Conservation (phyloP, 2,329 filamentous ascomycete genomes). For the Hysterium pulicare region DNA sequence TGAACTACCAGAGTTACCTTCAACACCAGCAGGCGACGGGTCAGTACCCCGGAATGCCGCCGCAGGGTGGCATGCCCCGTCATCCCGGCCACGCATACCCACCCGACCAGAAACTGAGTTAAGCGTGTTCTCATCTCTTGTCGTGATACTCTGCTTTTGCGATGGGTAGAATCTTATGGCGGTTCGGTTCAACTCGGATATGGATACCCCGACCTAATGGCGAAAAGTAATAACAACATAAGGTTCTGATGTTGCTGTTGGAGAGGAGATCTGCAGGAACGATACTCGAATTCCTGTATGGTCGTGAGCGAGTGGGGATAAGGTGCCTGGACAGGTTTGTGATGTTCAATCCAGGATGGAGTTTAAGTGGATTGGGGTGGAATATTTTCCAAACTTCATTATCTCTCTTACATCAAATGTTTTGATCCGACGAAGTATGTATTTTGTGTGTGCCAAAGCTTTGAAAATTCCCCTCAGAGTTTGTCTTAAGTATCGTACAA, state of each 20-base stretch:
- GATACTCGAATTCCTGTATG: too few species aligned
- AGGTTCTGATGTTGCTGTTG: background rate
- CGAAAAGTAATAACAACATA: conserved; percentile 29
- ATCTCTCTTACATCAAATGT: conserved; percentile 1
- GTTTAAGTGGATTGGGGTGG: background rate
- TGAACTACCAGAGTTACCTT: conserved; percentile 83
- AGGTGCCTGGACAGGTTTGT: background rate
- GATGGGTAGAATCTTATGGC: conserved; percentile 23
- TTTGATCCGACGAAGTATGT: conserved; percentile 2
- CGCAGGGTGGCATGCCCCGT: conserved; percentile 68
- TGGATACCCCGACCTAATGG: conserved; percentile 39
- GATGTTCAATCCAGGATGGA: background rate
- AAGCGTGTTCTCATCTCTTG: conserved; percentile 22
- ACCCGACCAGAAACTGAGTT: conserved; percentile 50
- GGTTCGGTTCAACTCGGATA: conserved; percentile 32
- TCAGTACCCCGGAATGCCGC: conserved; percentile 72
- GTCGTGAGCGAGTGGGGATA: conserved; percentile 3
- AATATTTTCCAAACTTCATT: conserved; percentile 1
- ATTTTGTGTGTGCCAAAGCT: conserved; percentile 1
- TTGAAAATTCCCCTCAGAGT: conserved; percentile 1
- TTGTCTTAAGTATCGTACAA: background rate
- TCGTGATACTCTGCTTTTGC: conserved; percentile 19
- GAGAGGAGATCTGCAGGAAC: background rate
- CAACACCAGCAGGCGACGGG: conserved; percentile 62
- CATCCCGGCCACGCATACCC: conserved; percentile 65